Evolutionary conservation across 805 yeast genomes (phyloP).

Genomic region (Starmerella etchellsii): DNA sequence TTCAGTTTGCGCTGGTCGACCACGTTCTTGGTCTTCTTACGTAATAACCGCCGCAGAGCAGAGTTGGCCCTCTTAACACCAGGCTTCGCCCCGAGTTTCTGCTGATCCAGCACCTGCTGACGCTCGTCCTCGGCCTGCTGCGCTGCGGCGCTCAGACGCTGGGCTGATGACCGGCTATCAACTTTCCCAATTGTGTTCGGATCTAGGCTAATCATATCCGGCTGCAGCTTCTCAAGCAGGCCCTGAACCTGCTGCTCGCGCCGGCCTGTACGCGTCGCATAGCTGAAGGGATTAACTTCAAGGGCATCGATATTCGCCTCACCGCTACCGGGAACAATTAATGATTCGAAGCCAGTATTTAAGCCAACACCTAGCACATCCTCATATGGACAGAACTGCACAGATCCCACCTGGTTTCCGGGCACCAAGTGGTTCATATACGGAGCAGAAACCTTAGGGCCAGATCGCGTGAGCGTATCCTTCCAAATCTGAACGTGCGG

Average conservation of each 20-base stretch:
- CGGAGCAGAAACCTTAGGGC: slow-evolving; percentile 59
- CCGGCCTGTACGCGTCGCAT: slow-evolving; percentile 82
- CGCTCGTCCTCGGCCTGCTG: slow-evolving; percentile 31
- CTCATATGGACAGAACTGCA: slow-evolving; percentile 82
- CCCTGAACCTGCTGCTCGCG: slow-evolving; percentile 83
- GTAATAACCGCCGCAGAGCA: slow-evolving; percentile 60
- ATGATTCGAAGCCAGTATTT: slow-evolving; percentile 59
- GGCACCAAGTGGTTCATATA: slow-evolving; percentile 85
- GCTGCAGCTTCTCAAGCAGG: slow-evolving; percentile 73
- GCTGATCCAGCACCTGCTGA: slow-evolving; percentile 36
- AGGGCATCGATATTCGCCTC: slow-evolving; percentile 94
- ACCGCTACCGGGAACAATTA: slow-evolving; percentile 92
- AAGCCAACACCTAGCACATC: slow-evolving; percentile 92
- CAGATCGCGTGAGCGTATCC: slow-evolving; percentile 44
- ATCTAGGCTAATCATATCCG: slow-evolving; percentile 86
- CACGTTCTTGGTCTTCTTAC: slow-evolving; percentile 75
- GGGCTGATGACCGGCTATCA: slow-evolving; percentile 50
- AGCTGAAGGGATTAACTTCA: slow-evolving; percentile 87
- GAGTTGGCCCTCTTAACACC: slow-evolving; percentile 72
- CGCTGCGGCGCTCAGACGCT: slow-evolving; percentile 45
- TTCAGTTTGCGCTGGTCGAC: slow-evolving; percentile 74
- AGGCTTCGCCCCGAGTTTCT: slow-evolving; percentile 49
- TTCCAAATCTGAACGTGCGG: slow-evolving; percentile 93
- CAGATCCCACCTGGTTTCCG: slow-evolving; percentile 55
- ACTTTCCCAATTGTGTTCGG: slow-evolving; percentile 79